A percentile compares a stretch with the other conserved stretches of the same genome.
Conservation (phyloP, 164 flowering plant genomes). For the Vitis labrusca region DNA sequence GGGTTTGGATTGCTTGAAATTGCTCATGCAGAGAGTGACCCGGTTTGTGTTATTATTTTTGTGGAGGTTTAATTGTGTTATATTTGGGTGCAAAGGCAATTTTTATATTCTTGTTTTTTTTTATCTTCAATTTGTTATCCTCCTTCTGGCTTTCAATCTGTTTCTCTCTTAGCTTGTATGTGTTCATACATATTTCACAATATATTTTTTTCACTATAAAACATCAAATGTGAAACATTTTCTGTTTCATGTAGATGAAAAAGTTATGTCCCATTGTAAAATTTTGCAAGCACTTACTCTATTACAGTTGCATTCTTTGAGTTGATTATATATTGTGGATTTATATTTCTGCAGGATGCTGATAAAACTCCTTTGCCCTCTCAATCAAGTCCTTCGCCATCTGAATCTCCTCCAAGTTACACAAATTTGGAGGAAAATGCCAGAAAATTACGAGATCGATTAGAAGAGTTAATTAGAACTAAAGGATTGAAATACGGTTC, state of each 20-base stretch:
- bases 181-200: too few species aligned
- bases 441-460: slow-evolving; percentile 51
- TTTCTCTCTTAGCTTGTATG: too few species aligned
- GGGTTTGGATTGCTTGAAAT: slow-evolving; percentile 53
- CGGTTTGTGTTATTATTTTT: slow-evolving; percentile 34
- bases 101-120: neutral
- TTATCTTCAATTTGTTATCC: too few species aligned
- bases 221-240: too few species aligned
- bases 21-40: slow-evolving; percentile 63
- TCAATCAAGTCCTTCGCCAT: slow-evolving; percentile 27
- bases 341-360: slow-evolving; percentile 38
- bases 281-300: neutral
- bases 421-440: slow-evolving; percentile 57
- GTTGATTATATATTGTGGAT: slow-evolving; percentile 10
- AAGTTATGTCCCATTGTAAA: neutral
- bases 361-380: slow-evolving; percentile 35
- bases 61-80: neutral
- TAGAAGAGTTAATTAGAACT: slow-evolving; percentile 65
- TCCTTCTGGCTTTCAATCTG: too few species aligned
- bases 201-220: too few species aligned
- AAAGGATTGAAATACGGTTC: slow-evolving; percentile 65
- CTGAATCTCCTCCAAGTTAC: slow-evolving; percentile 40
- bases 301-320: neutral
- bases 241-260: neutral
- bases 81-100: neutral